phyloP scores from a whole-genome alignment of 345 rosid species.

The Mallotus nudiflorus region DNA sequence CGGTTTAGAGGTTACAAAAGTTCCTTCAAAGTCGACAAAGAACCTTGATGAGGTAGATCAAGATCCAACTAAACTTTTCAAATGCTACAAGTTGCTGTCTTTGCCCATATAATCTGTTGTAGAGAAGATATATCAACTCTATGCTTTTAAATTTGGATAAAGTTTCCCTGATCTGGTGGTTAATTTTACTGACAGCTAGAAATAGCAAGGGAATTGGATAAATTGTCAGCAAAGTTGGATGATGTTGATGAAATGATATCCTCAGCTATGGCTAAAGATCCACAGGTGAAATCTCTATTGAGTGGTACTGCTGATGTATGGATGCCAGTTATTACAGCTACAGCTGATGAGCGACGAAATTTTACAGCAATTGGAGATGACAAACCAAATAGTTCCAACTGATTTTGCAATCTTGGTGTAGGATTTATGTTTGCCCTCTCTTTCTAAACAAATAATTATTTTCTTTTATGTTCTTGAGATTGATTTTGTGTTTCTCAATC shows the following conservation, averaged over 20 bases:
- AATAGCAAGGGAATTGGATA: slow-evolving; percentile 80
- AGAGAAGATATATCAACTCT: background rate
- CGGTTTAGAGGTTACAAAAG: slow-evolving; percentile 72
- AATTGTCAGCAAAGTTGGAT: slow-evolving; percentile 71
- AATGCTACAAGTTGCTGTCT: background rate
- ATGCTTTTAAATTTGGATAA: background rate
- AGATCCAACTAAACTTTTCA: background rate
- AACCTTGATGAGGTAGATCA: slow-evolving; percentile 56
- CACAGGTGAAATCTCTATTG: slow-evolving; percentile 68
- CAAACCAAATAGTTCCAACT: slow-evolving; percentile 10
- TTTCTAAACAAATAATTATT: background rate
- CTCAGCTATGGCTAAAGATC: slow-evolving; percentile 64
- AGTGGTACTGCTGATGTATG: slow-evolving; percentile 77
- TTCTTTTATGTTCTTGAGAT: background rate
- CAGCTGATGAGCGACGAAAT: slow-evolving; percentile 59
- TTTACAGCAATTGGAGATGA: slow-evolving; percentile 44
- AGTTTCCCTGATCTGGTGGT: background rate
- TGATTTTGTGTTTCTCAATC: no score
- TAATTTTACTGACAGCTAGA: slow-evolving; percentile 45
- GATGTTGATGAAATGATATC: slow-evolving; percentile 85
- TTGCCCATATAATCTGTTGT: background rate
- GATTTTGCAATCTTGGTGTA: background rate
- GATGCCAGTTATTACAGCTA: slow-evolving; percentile 89
- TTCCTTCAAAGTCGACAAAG: slow-evolving; percentile 54
- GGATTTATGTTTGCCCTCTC: background rate